Base-by-base conservation (phyloP, 352 stramenopile genomes). In the Globisporangium radiosum region DNA sequence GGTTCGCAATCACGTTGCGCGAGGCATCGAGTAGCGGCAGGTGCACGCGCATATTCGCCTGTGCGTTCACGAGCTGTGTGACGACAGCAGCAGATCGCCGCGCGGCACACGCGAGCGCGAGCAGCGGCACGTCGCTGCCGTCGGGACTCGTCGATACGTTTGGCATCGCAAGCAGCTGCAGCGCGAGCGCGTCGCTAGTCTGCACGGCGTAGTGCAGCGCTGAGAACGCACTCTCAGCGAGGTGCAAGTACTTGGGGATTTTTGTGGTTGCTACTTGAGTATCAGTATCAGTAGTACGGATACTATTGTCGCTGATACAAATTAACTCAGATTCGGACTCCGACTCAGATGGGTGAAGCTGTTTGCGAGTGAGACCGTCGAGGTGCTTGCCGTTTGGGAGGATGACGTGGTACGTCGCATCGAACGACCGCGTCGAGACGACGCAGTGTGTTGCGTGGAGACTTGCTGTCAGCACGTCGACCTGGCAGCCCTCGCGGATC, bases 121-220 rank as follows among this genome's bases (percentile, higher is more conserved):
- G 53, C 25, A 86, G 52, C 7, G 80, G 80, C 7, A 87, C 47
- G 42, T 88, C 80, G 47, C 73, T 83, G 7, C 76, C 70, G 52
- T 88, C 76, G 6, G 73, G 69, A 4, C 75, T 59, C 4, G 77
- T 56, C 2, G 69, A 72, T 36, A 86, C 60, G 1, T 56, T 54
- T 9, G 61, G 55, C 1, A 76, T 38, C 5, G 55, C 52, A 13
- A 90, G 51, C 9, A 90, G 57, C 9, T 59, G 53, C 2, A 73
- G 48, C 0, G 74, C 55, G 19, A 86, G 53, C 0, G 52, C 63
- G 15, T 87, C 71, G 43, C 73, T 87, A 4, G 45, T 66, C 54
- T 88, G 78, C 4, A 88, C 50, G 0, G 76, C 78, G 54, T 88
- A 90, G 50, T 90, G 80, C 0, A 90, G 57, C 10, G 72, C 65